Conservation (phyloP, 257 asterid species). For the Forsythia suspensa region DNA sequence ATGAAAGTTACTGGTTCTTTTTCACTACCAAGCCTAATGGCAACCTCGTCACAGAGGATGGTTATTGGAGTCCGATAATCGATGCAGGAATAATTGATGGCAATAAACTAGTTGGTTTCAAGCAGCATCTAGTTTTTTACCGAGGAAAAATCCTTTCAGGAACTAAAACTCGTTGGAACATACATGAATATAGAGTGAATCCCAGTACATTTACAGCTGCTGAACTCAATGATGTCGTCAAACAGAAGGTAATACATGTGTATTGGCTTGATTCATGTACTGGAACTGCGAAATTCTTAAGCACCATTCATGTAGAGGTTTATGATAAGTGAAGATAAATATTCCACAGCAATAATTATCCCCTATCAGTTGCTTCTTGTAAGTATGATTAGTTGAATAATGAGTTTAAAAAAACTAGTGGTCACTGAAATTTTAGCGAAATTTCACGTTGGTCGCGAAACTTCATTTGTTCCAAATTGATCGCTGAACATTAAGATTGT, state of each 20-base stretch:
- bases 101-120: constrained; percentile 1
- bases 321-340: not conserved
- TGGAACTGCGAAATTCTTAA: not conserved
- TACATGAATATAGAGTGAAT: constrained; percentile 17
- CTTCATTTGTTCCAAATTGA: too few species aligned
- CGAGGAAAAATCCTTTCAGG: not conserved
- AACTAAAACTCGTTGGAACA: not conserved
- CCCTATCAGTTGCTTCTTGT: too few species aligned
- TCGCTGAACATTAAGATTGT: too few species aligned
- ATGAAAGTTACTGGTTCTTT: constrained; percentile 11
- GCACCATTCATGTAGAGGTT: not conserved
- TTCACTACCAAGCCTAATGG: constrained; percentile 1
- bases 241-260: not conserved
- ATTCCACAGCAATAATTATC: too few species aligned
- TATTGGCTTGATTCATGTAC: too few species aligned
- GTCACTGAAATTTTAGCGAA: too few species aligned
- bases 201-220: not conserved
- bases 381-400: too few species aligned
- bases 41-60: not conserved
- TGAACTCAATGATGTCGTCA: not conserved
- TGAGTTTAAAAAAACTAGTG: too few species aligned
- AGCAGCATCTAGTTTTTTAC: not conserved
- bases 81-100: not conserved
- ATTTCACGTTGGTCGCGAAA: too few species aligned
- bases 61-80: constrained; percentile 5